These are phyloP conservation scores for Ormosia semicastrata DNA, from an alignment of 306 rosid species.

Conservation along the genomic window DNA sequence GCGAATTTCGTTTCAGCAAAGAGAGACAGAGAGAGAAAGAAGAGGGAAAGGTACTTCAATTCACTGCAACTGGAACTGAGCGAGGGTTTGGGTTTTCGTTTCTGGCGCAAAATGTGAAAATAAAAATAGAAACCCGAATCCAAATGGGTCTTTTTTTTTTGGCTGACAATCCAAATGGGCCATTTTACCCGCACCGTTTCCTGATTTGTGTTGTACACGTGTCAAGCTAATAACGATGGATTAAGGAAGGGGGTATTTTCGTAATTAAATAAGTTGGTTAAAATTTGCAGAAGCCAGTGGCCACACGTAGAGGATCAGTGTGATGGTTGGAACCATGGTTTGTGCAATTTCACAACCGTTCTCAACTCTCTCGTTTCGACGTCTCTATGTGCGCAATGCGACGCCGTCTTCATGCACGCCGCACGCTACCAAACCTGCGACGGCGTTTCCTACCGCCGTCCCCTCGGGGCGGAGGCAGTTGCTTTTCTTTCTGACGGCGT, in stretches of 20 bases:
- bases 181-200: neutral
- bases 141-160: neutral
- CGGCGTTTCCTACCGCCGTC: neutral
- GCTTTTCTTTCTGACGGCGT: constrained; percentile 52
- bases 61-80: neutral
- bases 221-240: neutral
- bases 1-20: neutral
- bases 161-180: neutral
- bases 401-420: constrained; percentile 25
- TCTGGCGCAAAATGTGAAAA: constrained; percentile 47
- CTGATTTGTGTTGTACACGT: neutral
- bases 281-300: neutral
- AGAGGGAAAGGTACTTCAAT: neutral
- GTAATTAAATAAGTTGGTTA: neutral
- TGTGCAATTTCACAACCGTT: constrained; percentile 46
- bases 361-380: constrained; percentile 38
- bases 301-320: constrained; percentile 42
- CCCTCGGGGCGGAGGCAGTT: constrained; percentile 54
- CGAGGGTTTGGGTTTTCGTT: constrained; percentile 26
- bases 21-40: neutral
- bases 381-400: constrained; percentile 33
- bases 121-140: constrained; percentile 7
- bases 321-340: constrained; percentile 35
- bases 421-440: neutral
- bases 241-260: neutral